Base-by-base conservation (phyloP, 148 eudicot genomes). In the Pharnaceum exiguum region DNA sequence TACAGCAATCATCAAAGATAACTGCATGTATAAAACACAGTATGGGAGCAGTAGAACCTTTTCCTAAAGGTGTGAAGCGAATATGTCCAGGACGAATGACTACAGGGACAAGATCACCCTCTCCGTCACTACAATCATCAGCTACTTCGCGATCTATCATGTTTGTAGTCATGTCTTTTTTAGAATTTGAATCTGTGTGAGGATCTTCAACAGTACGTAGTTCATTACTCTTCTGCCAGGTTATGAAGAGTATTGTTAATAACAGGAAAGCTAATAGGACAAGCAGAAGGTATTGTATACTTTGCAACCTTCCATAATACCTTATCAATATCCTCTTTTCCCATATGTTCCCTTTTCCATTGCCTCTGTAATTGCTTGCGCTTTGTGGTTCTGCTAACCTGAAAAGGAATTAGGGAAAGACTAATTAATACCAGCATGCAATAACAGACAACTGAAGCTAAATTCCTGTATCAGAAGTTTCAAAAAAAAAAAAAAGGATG, bases 71-170 rank as follows among this genome's bases (percentile, higher is more conserved):
- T 53, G 79, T 80, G 77, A 94, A 94, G 51, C 95, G 89, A 51
- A 94, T 84, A 66, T 86, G 93, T 60, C 95, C 95, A 29, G 96
- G 99, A 60, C 85, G 85, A 74, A 84, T 57, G 44, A 67, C 74
- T 74, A 86, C 63, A 42, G 96, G 98, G 57, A 78, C 84, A 59
- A 83, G 66, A 23, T 81, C 81, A 45, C 66, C 76, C n/a, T 77
- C 95, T 18, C 60, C 65, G 31, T 73, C 81, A 58, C 70, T 67
- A 47, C 70, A 73, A 37, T 70, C 70, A 66, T 67, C 72, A 63
- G 57, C 51, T 60, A 59, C 72, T 22, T 59, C 70, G 21, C 50
- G 23, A 26, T 35, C 58, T 23, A 19, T 35, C 10, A 30, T 27
- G 55, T 48, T 65, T 48, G 60, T 48, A 59, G 25, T 58, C 25